Evolutionary conservation across 208 protist species (phyloP), one percentile per base, ranked within the genome.

Genomic region (Trypanosomatidae sp.): DNA sequence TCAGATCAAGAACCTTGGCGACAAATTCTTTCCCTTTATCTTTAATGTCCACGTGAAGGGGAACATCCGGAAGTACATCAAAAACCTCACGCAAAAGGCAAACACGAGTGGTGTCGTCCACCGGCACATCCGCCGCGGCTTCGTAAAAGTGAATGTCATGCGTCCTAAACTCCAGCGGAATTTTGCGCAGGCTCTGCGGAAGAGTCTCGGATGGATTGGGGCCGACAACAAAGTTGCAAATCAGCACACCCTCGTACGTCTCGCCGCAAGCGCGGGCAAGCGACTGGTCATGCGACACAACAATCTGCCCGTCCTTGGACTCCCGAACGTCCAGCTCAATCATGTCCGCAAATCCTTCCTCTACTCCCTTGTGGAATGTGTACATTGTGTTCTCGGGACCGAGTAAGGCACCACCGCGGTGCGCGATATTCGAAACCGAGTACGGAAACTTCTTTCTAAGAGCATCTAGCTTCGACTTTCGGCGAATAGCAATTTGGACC

Each of bases 321-420:
- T 84, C 67, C 17, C 79, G 76, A 19, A 96, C 89, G 66, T 94
- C 91, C 19, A 96, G 72, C 76, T 96, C 87, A 19, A 96, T 71
- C 81, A 94, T 93, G 69, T 96, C 83, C 3, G 78, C 79, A 13
- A 52, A 41, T 19, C 77, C 77, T 13, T 86, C 83, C 15, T 52
- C 28, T 10, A 94, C 53, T 25, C 82, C 84, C 6, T 77, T 75
- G 30, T 66, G 73, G 62, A 96, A 96, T 7, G 91, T 85, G 77
- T 80, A 94, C 19, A 93, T 80, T 3, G 91, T 94, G 81, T 96
- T 96, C 65, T 96, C 89, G 12, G 91, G 91, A 13, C 85, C 89
- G 3, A 91, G 68, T 17, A 94, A 62, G 15, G 83, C 86, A 33
- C 91, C 91, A 56, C 91, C 91, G 12, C 91, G 79, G 64, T 95